Conservation (phyloP, 2,329 filamentous ascomycete species). For the Phoma sp. region DNA sequence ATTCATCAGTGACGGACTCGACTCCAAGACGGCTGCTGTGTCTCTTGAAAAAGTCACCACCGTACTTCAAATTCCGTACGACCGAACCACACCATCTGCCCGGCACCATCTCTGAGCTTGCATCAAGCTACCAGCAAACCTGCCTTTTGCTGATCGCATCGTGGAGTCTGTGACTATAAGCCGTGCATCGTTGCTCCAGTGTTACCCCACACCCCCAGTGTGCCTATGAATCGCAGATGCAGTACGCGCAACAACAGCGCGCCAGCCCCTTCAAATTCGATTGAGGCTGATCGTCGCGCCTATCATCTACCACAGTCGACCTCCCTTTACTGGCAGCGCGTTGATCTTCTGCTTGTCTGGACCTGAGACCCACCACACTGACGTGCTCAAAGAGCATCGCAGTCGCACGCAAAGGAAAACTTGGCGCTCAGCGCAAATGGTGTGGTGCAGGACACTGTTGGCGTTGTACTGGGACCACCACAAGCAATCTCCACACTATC, state of each 20-base stretch:
- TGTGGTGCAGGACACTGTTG: neutral
- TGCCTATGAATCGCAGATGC: slow-evolving; percentile 1
- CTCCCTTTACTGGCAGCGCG: neutral
- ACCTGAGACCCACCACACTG: slow-evolving; percentile 1
- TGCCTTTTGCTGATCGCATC: neutral
- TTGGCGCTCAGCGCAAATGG: neutral
- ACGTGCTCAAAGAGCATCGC: neutral
- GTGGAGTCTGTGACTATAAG: neutral
- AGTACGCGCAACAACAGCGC: slow-evolving; percentile 16
- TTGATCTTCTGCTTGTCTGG: slow-evolving; percentile 4
- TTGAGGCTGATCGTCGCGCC: slow-evolving; percentile 10
- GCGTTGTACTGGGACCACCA: too few species aligned
- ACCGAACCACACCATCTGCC: slow-evolving; percentile 2
- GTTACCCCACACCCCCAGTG: slow-evolving; percentile 11
- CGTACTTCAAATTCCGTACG: neutral
- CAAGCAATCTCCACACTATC: too few species aligned
- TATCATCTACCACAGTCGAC: neutral
- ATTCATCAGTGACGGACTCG: neutral
- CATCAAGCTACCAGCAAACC: neutral
- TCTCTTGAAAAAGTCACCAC: neutral
- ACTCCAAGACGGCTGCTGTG: neutral
- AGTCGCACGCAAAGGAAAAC: slow-evolving; percentile 2
- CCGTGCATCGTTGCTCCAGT: slow-evolving; percentile 8
- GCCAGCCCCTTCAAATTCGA: slow-evolving; percentile 1
- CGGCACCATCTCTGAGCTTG: neutral